phyloP scores from a whole-genome alignment of 352 stramenopile genomes.

The Globisporangium paroecandrum region DNA sequence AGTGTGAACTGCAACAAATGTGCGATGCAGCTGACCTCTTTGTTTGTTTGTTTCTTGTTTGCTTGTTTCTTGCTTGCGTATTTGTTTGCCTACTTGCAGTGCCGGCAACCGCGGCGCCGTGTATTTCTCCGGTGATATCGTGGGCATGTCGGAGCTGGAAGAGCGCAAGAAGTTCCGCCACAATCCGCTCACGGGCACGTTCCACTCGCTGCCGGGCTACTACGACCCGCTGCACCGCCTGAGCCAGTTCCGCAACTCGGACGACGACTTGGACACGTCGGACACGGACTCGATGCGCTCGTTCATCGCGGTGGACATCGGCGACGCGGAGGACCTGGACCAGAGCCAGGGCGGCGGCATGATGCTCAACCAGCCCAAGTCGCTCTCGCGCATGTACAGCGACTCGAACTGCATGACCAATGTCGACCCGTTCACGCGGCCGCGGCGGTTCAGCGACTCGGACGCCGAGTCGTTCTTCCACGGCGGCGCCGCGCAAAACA shows the following conservation, averaged over 20 bases:
- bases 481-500: slow-evolving; percentile 25
- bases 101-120: slow-evolving; percentile 81
- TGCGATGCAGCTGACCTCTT: neutral
- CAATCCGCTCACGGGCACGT: slow-evolving; percentile 83
- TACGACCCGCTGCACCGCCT: slow-evolving; percentile 84
- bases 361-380: slow-evolving; percentile 40
- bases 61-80: neutral
- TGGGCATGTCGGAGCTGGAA: slow-evolving; percentile 85
- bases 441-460: slow-evolving; percentile 77
- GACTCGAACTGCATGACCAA: slow-evolving; percentile 48
- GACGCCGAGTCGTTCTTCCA: slow-evolving; percentile 73
- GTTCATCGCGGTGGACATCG: slow-evolving; percentile 75
- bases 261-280: slow-evolving; percentile 52
- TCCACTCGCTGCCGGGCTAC: slow-evolving; percentile 83
- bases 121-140: slow-evolving; percentile 87
- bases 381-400: slow-evolving; percentile 72
- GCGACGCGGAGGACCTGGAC: slow-evolving; percentile 53
- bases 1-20: neutral
- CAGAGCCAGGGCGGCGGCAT: slow-evolving; percentile 20
- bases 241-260: slow-evolving; percentile 61
- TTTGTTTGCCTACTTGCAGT: slow-evolving; percentile 23
- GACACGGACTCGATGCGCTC: slow-evolving; percentile 76
- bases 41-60: neutral
- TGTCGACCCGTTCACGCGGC: slow-evolving; percentile 37
- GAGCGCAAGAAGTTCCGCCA: slow-evolving; percentile 88